These are phyloP conservation scores for Symbiodinium natans DNA, from an alignment of 73 alveolate species.

Conservation along the genomic window DNA sequence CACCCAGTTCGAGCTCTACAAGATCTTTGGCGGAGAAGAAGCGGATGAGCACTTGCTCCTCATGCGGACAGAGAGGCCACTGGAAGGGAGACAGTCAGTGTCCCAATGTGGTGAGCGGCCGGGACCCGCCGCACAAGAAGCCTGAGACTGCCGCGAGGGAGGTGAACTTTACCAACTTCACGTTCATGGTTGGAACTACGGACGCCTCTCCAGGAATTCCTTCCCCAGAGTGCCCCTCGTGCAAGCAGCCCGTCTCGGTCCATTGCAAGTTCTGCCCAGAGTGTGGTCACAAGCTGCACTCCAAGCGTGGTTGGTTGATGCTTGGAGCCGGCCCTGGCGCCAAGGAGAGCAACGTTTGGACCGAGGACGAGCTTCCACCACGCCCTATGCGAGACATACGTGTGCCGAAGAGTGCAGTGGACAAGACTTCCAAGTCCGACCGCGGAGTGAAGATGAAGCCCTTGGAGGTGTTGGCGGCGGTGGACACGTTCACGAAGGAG, in stretches of 20 bases:
- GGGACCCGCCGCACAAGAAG: conserved; percentile 6
- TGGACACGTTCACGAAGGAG: neutral
- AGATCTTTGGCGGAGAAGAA: neutral
- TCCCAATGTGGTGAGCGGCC: neutral
- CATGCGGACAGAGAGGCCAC: conserved; percentile 11
- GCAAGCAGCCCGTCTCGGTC: neutral
- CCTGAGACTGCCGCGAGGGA: neutral
- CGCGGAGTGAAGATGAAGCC: neutral
- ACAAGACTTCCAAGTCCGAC: neutral
- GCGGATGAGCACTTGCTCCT: neutral
- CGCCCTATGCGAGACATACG: neutral
- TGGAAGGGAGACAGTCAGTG: conserved; percentile 47
- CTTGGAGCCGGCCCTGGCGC: no score
- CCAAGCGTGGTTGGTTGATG: neutral
- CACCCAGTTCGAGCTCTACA: neutral
- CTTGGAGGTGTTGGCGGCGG: neutral
- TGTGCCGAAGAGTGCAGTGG: neutral
- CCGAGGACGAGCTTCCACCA: neutral
- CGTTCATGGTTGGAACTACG: neutral
- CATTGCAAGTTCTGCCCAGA: neutral
- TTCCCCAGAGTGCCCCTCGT: neutral
- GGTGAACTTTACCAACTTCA: neutral
- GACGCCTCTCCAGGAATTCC: neutral
- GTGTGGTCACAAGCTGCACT: neutral
- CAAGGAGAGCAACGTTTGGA: neutral